phyloP scores from a whole-genome alignment of 2,329 filamentous ascomycete species.

The Alternaria viburni region DNA sequence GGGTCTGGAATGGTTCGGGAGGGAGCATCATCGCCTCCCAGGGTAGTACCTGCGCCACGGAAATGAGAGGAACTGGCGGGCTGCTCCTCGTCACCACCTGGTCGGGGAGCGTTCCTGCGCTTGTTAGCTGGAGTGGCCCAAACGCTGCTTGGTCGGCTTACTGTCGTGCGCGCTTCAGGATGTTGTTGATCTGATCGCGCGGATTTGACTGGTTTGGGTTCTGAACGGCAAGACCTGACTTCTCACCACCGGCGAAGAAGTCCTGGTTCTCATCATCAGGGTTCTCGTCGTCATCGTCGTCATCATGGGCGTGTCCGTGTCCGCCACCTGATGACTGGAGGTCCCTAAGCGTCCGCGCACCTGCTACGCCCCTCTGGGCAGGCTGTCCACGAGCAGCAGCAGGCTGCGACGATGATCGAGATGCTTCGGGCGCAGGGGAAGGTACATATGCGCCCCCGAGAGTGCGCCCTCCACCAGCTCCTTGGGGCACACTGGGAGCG shows the following conservation, averaged over 20 bases:
- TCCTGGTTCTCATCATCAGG: conserved; percentile 68
- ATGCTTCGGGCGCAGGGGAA: conserved; percentile 24
- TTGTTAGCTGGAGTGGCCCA: conserved; percentile 27
- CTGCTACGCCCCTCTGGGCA: conserved; percentile 34
- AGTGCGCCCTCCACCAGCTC: conserved; percentile 44
- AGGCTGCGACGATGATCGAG: conserved; percentile 17
- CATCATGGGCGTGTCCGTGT: conserved; percentile 57
- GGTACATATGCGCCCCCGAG: conserved; percentile 46
- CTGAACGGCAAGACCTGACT: conserved; percentile 75
- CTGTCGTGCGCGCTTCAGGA: conserved; percentile 56
- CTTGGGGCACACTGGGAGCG: conserved; percentile 26
- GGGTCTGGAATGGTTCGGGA: conserved; percentile 73
- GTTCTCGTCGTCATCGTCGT: conserved; percentile 61
- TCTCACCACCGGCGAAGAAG: conserved; percentile 83
- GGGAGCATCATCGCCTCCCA: conserved; percentile 77
- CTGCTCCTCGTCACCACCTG: conserved; percentile 58
- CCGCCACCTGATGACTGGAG: conserved; percentile 51
- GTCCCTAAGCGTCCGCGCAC: conserved; percentile 54
- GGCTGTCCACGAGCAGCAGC: conserved; percentile 31
- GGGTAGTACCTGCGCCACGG: conserved; percentile 73
- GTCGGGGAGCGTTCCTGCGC: conserved; percentile 65
- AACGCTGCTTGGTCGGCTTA: conserved; percentile 25
- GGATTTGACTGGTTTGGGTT: conserved; percentile 64
- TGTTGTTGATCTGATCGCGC: conserved; percentile 58
- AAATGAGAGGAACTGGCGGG: conserved; percentile 63